Conservation (phyloP, 2,329 filamentous ascomycete genomes). For the Akanthomyces muscarius region DNA sequence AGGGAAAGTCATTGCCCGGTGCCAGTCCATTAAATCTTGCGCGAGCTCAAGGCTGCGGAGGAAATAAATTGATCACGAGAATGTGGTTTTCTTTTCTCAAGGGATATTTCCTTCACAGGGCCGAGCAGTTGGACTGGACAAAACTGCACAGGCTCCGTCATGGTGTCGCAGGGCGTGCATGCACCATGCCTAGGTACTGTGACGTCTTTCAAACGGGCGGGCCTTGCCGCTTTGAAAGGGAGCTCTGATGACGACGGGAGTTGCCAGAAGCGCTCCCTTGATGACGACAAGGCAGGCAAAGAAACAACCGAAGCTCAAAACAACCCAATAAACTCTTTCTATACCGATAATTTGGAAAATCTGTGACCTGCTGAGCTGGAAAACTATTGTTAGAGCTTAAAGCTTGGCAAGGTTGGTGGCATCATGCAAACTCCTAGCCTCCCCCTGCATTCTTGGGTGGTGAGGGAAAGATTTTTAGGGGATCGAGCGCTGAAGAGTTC, state of each 20-base stretch:
- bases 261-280: background rate
- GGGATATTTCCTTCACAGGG: background rate
- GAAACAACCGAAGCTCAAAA: background rate
- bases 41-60: background rate
- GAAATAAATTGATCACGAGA: background rate
- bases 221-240: background rate
- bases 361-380: background rate
- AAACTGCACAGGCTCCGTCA: slow-evolving; percentile 1
- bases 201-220: background rate
- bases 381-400: background rate
- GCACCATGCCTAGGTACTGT: background rate
- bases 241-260: background rate
- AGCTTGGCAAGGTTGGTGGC: background rate
- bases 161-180: slow-evolving; percentile 3
- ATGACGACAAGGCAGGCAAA: background rate
- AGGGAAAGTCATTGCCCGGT: background rate
- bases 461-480: background rate
- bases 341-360: background rate
- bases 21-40: background rate
- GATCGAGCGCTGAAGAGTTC: too few relatives aligned
- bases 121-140: background rate
- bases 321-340: background rate
- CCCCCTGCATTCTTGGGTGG: background rate
- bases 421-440: background rate
- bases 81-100: background rate